Evolutionary conservation across 192 early-diverging fungal species (phyloP).

Genomic region (Diversispora epigaea): DNA sequence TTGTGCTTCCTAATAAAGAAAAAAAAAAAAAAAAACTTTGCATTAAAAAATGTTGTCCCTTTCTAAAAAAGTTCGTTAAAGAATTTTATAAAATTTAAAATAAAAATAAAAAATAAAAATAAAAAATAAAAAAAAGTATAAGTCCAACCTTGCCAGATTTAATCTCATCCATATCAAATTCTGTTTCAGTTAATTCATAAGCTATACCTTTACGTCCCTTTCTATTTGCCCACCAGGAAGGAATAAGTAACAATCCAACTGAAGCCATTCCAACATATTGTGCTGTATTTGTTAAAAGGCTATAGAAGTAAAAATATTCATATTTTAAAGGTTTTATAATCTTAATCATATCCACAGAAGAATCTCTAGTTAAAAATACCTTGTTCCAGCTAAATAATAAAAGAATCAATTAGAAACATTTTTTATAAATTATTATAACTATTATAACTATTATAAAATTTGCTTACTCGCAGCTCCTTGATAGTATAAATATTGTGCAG

Average conservation of each 20-base stretch:
- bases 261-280: constrained; percentile 44
- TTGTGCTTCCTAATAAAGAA: neutral
- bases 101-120: too few relatives aligned
- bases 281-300: constrained; percentile 27
- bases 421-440: neutral
- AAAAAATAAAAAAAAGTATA: too few relatives aligned
- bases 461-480: constrained; percentile 59
- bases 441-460: neutral
- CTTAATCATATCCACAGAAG: neutral
- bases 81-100: neutral
- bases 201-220: neutral
- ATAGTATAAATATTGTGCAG: constrained; percentile 58
- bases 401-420: neutral
- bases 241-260: constrained; percentile 41
- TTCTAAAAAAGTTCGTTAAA: neutral
- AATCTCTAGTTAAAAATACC: constrained; percentile 14
- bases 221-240: constrained; percentile 28
- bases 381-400: constrained; percentile 14
- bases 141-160: neutral
- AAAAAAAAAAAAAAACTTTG: neutral
- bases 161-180: constrained; percentile 6
- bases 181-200: neutral
- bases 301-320: constrained; percentile 2
- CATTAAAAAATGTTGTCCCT: neutral
- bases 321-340: neutral